Conservation (phyloP, 192 early-diverging fungal genomes). For the Dissophora globulifera region DNA sequence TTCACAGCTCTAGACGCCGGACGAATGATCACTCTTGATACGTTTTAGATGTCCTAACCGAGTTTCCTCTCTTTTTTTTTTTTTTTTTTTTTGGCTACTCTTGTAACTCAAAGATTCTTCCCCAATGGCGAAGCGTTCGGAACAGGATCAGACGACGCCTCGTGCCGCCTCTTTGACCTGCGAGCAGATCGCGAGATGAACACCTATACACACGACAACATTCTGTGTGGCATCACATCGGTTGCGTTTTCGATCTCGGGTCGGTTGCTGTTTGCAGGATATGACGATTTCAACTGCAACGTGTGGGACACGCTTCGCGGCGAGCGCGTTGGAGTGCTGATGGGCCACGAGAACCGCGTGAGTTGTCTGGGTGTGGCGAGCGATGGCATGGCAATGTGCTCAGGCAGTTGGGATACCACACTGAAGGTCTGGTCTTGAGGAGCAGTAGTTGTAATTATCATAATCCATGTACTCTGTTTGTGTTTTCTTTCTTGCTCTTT, state of each 20-base stretch:
- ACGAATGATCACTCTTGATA: no score
- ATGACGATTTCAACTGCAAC: constrained; percentile 99
- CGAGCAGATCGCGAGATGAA: constrained; percentile 98
- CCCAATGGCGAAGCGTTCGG: constrained; percentile 98
- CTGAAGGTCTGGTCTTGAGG: constrained; percentile 81
- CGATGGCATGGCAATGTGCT: constrained; percentile 98
- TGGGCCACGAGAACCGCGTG: constrained; percentile 96
- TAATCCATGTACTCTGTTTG: no score
- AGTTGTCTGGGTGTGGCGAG: constrained; percentile 95
- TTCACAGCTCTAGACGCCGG: no score
- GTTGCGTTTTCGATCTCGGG: constrained; percentile 98
- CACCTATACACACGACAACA: constrained; percentile 98
- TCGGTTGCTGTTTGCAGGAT: constrained; percentile 96
- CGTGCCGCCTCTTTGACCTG: constrained; percentile 96
- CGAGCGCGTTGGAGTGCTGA: constrained; percentile 91
- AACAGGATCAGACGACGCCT: constrained; percentile 98
- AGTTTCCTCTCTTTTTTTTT: background rate
- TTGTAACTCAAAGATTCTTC: constrained; percentile 81
- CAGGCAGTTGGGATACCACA: constrained; percentile 97
- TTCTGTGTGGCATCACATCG: constrained; percentile 98
- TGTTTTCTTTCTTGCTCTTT: no score
- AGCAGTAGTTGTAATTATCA: no score
- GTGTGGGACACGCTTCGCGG: constrained; percentile 99
- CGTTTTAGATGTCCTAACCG: background rate
- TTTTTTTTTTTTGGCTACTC: background rate